phyloP scores from a whole-genome alignment of 2,329 filamentous ascomycete genomes.

The Massarina eburnea region DNA sequence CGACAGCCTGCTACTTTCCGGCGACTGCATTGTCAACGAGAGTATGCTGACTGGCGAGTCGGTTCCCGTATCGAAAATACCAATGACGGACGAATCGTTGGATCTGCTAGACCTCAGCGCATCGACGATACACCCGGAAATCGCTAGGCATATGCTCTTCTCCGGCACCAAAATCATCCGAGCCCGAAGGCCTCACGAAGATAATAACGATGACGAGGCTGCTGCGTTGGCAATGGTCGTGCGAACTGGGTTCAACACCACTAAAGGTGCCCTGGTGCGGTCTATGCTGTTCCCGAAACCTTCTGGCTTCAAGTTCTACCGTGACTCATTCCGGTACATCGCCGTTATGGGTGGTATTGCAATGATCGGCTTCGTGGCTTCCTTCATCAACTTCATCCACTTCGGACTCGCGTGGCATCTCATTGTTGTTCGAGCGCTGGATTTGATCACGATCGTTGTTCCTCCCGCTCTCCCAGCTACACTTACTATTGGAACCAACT shows the following conservation, averaged over 20 bases:
- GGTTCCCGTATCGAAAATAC: conserved; percentile 90
- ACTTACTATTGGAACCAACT: conserved; percentile 93
- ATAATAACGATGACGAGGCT: conserved; percentile 81
- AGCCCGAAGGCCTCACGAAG: conserved; percentile 83
- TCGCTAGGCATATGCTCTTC: conserved; percentile 89
- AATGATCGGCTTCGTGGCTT: conserved; percentile 81
- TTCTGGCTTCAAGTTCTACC: conserved; percentile 97
- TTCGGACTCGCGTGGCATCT: conserved; percentile 83
- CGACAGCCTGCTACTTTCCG: conserved; percentile 86
- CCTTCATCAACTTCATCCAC: conserved; percentile 89
- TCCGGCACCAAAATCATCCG: conserved; percentile 95
- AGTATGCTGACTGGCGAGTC: conserved; percentile 99
- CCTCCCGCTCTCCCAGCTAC: conserved; percentile 93
- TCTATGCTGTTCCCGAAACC: conserved; percentile 99
- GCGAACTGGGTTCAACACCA: conserved; percentile 95
- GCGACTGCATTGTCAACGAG: conserved; percentile 98
- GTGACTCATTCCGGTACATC: conserved; percentile 96
- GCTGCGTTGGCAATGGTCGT: conserved; percentile 90
- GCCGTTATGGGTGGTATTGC: conserved; percentile 93
- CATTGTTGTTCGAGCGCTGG: conserved; percentile 87
- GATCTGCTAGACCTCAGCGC: conserved; percentile 74
- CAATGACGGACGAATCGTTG: conserved; percentile 80
- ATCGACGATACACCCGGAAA: conserved; percentile 77
- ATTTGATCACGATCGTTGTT: conserved; percentile 96
- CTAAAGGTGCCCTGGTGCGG: conserved; percentile 90